Conservation (phyloP, 495 filamentous ascomycete species). For the Margaritispora aquatica region DNA sequence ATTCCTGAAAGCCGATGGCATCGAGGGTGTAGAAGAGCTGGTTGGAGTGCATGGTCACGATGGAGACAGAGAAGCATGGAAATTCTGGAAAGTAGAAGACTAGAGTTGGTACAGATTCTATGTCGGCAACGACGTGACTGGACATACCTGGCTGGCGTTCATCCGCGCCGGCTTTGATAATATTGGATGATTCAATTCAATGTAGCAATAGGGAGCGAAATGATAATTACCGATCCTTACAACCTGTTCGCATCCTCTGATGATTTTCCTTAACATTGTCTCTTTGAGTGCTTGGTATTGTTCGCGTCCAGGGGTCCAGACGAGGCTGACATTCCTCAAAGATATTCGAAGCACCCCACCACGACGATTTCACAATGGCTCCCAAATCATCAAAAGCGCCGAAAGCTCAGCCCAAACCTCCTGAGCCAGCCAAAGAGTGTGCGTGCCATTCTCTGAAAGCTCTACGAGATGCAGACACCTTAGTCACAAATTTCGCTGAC, state of each 20-base stretch:
- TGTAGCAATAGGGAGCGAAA: conserved; percentile 17
- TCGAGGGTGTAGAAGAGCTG: conserved; percentile 71
- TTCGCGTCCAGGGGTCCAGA: neutral
- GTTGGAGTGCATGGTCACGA: conserved; percentile 56
- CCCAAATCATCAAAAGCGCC: conserved; percentile 20
- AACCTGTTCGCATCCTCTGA: neutral
- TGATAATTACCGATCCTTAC: neutral
- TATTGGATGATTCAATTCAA: conserved; percentile 10
- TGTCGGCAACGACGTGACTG: conserved; percentile 17
- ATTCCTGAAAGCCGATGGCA: conserved; percentile 75
- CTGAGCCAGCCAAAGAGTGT: conserved; percentile 18
- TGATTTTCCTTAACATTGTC: conserved; percentile 1
- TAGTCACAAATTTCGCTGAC: neutral
- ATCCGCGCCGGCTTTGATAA: neutral
- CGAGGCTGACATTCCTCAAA: conserved; percentile 21
- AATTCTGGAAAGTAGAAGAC: conserved; percentile 74
- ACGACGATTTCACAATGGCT: conserved; percentile 15
- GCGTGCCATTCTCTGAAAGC: neutral
- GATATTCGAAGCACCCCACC: conserved; percentile 13
- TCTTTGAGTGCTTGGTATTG: neutral
- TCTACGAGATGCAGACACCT: neutral
- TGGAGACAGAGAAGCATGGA: conserved; percentile 77
- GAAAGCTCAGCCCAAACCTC: conserved; percentile 18
- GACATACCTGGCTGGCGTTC: neutral
- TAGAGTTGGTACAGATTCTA: conserved; percentile 1